phyloP scores from a whole-genome alignment of 768 basidiomycete genomes.

The Mycena sanguinolenta region DNA sequence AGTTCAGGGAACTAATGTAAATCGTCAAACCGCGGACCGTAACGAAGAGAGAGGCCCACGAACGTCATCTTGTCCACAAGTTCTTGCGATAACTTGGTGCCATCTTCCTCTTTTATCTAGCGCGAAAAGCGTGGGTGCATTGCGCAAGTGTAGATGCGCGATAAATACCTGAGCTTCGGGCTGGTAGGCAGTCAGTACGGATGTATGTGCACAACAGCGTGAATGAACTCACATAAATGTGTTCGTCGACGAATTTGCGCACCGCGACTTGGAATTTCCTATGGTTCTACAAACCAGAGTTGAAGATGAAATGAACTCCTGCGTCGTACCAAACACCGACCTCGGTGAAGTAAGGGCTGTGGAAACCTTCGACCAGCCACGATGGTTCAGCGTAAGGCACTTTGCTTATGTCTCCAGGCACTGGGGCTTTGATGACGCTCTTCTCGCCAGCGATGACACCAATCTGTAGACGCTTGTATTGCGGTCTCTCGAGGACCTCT shows the following conservation, averaged over 20 bases:
- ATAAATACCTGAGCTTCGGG: slow-evolving; percentile 57
- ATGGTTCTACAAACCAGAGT: slow-evolving; percentile 59
- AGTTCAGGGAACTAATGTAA: slow-evolving; percentile 64
- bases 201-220: neutral
- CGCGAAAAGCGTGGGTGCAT: slow-evolving; percentile 45
- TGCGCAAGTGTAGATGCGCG: neutral
- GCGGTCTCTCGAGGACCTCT: slow-evolving; percentile 77
- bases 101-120: slow-evolving; percentile 86
- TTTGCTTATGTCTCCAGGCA: slow-evolving; percentile 67
- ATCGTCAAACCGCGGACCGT: slow-evolving; percentile 60
- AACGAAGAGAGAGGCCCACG: slow-evolving; percentile 59
- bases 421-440: slow-evolving; percentile 59
- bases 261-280: slow-evolving; percentile 67
- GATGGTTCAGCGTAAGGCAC: slow-evolving; percentile 88
- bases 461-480: slow-evolving; percentile 74
- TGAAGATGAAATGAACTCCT: neutral
- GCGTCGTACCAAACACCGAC: slow-evolving; percentile 43
- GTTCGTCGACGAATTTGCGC: slow-evolving; percentile 76
- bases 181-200: neutral
- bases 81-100: slow-evolving; percentile 83
- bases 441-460: slow-evolving; percentile 74
- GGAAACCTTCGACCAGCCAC: slow-evolving; percentile 76
- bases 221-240: slow-evolving; percentile 51
- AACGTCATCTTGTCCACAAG: slow-evolving; percentile 92
- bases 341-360: slow-evolving; percentile 83